phyloP scores from a whole-genome alignment of 73 alveolate species.

The Stentor roeselii region DNA sequence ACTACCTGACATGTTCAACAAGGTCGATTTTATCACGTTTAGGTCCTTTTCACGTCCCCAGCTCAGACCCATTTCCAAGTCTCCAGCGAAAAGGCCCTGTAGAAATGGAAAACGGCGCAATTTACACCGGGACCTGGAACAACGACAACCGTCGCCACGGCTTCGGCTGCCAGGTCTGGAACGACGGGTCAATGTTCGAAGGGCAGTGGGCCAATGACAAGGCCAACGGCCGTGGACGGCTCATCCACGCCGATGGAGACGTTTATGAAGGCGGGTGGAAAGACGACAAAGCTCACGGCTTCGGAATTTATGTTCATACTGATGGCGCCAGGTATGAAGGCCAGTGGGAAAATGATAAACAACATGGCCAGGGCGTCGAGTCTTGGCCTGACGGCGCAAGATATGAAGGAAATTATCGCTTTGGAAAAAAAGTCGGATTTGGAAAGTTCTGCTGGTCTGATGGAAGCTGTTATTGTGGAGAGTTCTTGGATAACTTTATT shows the following conservation, averaged over 20 bases:
- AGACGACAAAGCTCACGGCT: constrained; percentile 69
- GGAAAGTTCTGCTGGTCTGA: constrained; percentile 63
- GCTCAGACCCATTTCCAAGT: not conserved
- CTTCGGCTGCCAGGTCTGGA: not conserved
- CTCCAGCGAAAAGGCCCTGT: not conserved
- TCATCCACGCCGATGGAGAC: constrained; percentile 56
- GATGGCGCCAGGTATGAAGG: constrained; percentile 78
- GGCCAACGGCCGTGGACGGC: constrained; percentile 45
- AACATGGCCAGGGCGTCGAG: constrained; percentile 80
- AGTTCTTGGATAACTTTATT: constrained; percentile 56
- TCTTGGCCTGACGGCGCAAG: constrained; percentile 76
- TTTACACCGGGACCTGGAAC: not conserved
- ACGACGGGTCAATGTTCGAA: constrained; percentile 34
- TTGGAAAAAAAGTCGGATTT: constrained; percentile 59
- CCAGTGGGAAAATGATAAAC: constrained; percentile 63
- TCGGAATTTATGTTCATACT: constrained; percentile 3
- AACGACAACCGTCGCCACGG: constrained; percentile 7
- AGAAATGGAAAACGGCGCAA: constrained; percentile 17
- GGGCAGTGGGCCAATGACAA: constrained; percentile 40
- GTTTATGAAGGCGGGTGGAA: constrained; percentile 55
- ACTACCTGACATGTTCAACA: not conserved
- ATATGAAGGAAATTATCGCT: constrained; percentile 54
- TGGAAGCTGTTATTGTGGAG: constrained; percentile 64
- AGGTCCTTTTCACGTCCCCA: not conserved
- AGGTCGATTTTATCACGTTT: not conserved